Percentiles rank a stretch among this genome's conserved stretches.
These are phyloP conservation scores for Penicillium sp. DNA, from an alignment of 2,329 filamentous ascomycete genomes.

Conservation along the genomic window DNA sequence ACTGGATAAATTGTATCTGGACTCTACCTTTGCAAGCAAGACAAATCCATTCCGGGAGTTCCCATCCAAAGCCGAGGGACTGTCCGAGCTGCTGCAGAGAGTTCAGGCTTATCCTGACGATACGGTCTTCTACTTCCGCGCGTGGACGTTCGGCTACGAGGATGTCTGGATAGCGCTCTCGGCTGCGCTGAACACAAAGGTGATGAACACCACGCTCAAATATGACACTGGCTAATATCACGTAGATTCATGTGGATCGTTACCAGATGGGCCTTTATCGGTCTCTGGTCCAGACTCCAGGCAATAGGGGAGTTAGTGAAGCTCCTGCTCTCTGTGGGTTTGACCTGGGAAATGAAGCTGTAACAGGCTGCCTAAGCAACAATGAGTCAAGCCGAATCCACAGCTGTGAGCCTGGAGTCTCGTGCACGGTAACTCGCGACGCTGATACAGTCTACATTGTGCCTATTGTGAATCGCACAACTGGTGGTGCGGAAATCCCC, in stretches of 20 bases:
- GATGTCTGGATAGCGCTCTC: slow-evolving; percentile 85
- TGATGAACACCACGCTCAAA: slow-evolving; percentile 30
- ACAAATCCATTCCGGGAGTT: slow-evolving; percentile 52
- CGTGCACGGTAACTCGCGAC: slow-evolving; percentile 45
- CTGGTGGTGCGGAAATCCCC: slow-evolving; percentile 59
- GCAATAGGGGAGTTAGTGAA: slow-evolving; percentile 51
- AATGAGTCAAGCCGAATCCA: slow-evolving; percentile 67
- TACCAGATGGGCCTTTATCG: slow-evolving; percentile 75
- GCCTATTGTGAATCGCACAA: slow-evolving; percentile 66
- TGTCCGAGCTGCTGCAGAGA: slow-evolving; percentile 69
- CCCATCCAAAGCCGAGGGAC: slow-evolving; percentile 68
- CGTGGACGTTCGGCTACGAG: slow-evolving; percentile 93
- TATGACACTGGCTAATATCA: slow-evolving; percentile 12
- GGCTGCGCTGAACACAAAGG: slow-evolving; percentile 63
- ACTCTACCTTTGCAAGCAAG: slow-evolving; percentile 71
- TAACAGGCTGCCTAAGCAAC: slow-evolving; percentile 69
- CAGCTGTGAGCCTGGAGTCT: slow-evolving; percentile 72
- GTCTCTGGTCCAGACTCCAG: slow-evolving; percentile 51
- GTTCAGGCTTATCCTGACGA: slow-evolving; percentile 65
- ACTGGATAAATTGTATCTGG: slow-evolving; percentile 81
- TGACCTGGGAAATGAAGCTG: slow-evolving; percentile 66
- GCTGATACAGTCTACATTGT: slow-evolving; percentile 67
- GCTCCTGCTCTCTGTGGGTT: slow-evolving; percentile 70
- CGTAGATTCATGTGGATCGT: slow-evolving; percentile 72
- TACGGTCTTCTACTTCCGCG: slow-evolving; percentile 78